Percentiles rank a stretch among this genome's conserved stretches.
Conservation (phyloP, 106 monocot species). For the Acanthochlamys bracteata region DNA sequence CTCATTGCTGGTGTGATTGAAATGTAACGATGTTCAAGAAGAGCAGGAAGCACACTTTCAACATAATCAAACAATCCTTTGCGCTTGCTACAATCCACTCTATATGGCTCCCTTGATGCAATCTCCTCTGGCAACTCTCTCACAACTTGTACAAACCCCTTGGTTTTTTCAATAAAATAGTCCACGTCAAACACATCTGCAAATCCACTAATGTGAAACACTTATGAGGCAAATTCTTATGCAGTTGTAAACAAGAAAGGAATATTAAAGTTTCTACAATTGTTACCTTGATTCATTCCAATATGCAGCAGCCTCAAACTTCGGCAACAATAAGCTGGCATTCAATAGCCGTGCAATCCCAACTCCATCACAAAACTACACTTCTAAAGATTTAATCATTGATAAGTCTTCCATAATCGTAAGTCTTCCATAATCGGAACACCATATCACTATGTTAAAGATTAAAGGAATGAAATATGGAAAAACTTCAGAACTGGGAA, state of each 20-base stretch:
- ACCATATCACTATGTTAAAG: too few relatives aligned
- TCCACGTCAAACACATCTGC: constrained; percentile 88
- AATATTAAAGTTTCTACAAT: neutral
- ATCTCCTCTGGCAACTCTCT: constrained; percentile 68
- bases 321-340: constrained; percentile 79
- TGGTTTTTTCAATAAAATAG: constrained; percentile 61
- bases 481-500: too few relatives aligned
- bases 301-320: constrained; percentile 89
- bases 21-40: constrained; percentile 67
- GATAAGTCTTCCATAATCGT: too few relatives aligned
- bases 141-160: constrained; percentile 55
- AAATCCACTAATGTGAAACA: constrained; percentile 59
- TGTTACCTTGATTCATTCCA: constrained; percentile 93
- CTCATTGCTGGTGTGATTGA: constrained; percentile 88
- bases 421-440: too few relatives aligned
- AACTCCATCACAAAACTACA: constrained; percentile 86
- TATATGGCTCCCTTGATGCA: constrained; percentile 46
- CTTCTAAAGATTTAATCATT: neutral
- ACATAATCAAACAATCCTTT: constrained; percentile 85
- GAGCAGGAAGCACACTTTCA: constrained; percentile 58
- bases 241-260: too few relatives aligned
- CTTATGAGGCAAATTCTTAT: constrained; percentile 12
- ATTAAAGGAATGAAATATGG: too few relatives aligned
- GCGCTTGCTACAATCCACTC: constrained; percentile 90
- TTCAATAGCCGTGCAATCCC: constrained; percentile 95